These are phyloP conservation scores for Syzygium syzygioides DNA, from an alignment of 441 rosid species.

Conservation along the genomic window DNA sequence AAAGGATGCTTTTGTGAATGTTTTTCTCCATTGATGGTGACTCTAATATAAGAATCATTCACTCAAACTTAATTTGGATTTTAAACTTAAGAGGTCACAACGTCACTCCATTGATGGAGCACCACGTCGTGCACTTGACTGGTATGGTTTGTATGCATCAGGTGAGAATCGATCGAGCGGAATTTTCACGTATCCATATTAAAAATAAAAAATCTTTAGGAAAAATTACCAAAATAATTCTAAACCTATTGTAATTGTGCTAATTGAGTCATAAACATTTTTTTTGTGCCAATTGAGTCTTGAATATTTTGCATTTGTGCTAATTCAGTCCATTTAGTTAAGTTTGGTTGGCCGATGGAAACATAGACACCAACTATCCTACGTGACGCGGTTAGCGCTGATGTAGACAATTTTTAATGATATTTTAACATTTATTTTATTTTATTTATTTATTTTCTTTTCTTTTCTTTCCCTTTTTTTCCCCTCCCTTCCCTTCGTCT, in stretches of 20 bases:
- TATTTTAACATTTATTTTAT: no score
- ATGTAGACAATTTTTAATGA: no score
- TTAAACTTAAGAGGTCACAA: neutral
- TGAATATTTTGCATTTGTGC: no score
- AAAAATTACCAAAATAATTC: no score
- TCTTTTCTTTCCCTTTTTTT: no score
- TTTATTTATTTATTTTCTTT: no score
- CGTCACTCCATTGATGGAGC: neutral
- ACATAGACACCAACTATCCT: accelerated
- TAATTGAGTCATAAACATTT: no score
- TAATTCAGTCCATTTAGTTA: no score
- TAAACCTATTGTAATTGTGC: no score
- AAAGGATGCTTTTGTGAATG: neutral
- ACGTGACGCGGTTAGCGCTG: accelerated
- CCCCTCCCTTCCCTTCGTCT: no score
- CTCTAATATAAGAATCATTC: neutral
- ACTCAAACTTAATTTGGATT: neutral
- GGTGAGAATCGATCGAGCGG: neutral
- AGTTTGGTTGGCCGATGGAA: no score
- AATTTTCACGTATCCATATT: neutral
- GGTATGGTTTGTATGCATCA: neutral
- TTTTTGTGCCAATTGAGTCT: no score
- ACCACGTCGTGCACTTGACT: neutral
- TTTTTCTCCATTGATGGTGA: neutral
- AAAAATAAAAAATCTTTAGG: neutral